phyloP scores from a whole-genome alignment of 768 basidiomycete species.

The Suillus placidus region DNA sequence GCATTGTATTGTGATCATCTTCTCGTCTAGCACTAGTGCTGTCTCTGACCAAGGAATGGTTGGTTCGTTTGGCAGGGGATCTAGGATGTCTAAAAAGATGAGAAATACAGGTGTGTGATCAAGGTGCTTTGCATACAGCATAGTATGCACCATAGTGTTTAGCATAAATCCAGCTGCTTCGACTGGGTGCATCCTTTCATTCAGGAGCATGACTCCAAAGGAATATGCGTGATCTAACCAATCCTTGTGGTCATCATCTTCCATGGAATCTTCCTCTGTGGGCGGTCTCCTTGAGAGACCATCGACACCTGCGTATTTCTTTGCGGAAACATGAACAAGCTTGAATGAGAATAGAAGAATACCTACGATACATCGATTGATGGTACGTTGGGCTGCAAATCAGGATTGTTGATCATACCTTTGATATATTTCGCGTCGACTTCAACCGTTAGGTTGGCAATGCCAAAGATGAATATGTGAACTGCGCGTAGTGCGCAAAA shows the following conservation, averaged over 20 bases:
- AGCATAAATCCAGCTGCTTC: too few species aligned
- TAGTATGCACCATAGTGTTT: too few species aligned
- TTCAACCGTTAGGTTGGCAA: slow-evolving; percentile 27
- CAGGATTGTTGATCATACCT: slow-evolving; percentile 36
- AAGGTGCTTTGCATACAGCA: too few species aligned
- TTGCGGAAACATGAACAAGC: slow-evolving; percentile 31
- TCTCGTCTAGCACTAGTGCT: too few species aligned
- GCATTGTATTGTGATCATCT: too few species aligned
- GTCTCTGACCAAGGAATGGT: too few species aligned
- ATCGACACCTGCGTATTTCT: neutral
- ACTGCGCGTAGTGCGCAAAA: slow-evolving; percentile 23
- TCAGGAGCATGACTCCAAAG: rapidly evolving
- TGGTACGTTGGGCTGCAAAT: slow-evolving; percentile 32
- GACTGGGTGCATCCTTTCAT: too few species aligned
- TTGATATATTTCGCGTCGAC: too few species aligned
- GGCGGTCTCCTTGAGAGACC: neutral
- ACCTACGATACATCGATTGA: slow-evolving; percentile 30
- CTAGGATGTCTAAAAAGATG: too few species aligned
- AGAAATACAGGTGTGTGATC: too few species aligned
- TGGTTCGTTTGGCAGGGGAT: too few species aligned
- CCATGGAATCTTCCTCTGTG: rapidly evolving
- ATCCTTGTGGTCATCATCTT: neutral
- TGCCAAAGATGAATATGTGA: slow-evolving; percentile 29
- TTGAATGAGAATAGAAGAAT: slow-evolving; percentile 33
- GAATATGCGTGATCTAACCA: neutral